Conservation (phyloP, 768 basidiomycete genomes). For the Scleroderma bovista region DNA sequence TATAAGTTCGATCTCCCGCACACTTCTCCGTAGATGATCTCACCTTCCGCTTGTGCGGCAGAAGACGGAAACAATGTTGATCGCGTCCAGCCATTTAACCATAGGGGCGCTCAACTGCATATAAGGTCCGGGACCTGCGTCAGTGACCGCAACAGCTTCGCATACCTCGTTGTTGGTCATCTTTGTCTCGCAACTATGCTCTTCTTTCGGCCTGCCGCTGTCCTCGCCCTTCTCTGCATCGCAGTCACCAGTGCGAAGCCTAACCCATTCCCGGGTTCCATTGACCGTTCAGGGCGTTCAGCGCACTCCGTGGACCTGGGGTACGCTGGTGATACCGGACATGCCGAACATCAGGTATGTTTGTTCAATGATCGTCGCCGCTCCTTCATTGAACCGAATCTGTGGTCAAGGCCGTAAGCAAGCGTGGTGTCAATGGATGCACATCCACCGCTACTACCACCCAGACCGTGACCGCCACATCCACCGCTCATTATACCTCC, state of each 20-base stretch:
- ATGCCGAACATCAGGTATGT: background rate
- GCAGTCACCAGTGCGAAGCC: background rate
- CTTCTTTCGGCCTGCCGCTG: background rate
- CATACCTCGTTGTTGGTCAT: background rate
- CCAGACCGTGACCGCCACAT: background rate
- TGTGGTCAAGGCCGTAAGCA: background rate
- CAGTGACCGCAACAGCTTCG: background rate
- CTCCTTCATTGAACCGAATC: too few relatives aligned
- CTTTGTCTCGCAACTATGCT: background rate
- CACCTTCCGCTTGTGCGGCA: background rate
- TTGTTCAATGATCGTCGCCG: too few relatives aligned
- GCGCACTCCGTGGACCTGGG: background rate
- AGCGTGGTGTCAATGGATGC: background rate
- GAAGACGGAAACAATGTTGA: too few relatives aligned
- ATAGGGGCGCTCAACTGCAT: background rate
- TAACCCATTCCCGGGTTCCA: background rate
- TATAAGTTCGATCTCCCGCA: background rate
- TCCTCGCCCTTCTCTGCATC: constrained; percentile 2
- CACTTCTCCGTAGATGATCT: background rate
- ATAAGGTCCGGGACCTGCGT: background rate
- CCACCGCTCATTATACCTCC: background rate
- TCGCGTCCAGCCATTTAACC: background rate
- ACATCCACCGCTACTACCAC: background rate
- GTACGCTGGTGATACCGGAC: background rate
- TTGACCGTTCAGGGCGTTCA: background rate